Conservation (phyloP, 352 stramenopile species). For the Pythium phragmitis region DNA sequence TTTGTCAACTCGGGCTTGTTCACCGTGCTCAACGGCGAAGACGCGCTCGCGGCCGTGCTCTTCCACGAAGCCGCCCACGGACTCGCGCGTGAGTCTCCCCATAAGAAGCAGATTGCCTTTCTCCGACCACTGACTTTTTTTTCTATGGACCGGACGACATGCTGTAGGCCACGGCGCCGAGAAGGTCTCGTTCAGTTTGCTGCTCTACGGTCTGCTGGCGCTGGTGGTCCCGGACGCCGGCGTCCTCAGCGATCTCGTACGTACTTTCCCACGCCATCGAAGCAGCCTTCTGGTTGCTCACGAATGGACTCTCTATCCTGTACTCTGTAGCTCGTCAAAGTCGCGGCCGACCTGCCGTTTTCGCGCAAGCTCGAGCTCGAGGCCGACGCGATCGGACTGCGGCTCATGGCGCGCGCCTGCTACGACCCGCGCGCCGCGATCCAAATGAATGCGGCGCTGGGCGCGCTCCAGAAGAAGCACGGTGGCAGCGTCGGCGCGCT, state of each 20-base stretch:
- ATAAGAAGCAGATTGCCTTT: too few species aligned
- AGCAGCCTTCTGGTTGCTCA: neutral
- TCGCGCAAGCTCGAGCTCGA: slow-evolving; percentile 36
- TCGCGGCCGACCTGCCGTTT: slow-evolving; percentile 34
- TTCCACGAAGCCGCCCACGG: slow-evolving; percentile 75
- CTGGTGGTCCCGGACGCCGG: slow-evolving; percentile 55
- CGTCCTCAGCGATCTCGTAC: slow-evolving; percentile 56
- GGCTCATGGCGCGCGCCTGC: slow-evolving; percentile 37
- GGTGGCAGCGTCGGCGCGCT: slow-evolving; percentile 23
- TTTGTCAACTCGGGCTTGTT: slow-evolving; percentile 77
- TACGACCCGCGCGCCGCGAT: slow-evolving; percentile 34
- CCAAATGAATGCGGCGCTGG: slow-evolving; percentile 23
- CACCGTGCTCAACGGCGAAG: slow-evolving; percentile 59
- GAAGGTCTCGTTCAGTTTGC: slow-evolving; percentile 64
- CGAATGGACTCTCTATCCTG: too few species aligned
- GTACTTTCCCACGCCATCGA: neutral
- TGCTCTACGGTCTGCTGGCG: slow-evolving; percentile 53
- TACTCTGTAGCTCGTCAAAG: slow-evolving; percentile 24
- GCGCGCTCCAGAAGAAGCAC: slow-evolving; percentile 12
- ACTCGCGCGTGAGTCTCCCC: slow-evolving; percentile 44
- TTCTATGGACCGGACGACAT: neutral
- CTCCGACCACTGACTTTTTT: too few species aligned
- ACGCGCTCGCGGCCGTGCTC: slow-evolving; percentile 62
- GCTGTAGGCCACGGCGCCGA: slow-evolving; percentile 60
- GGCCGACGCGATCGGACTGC: slow-evolving; percentile 34